Base-by-base conservation (phyloP, 192 early-diverging fungal species). In the Coemansia sp. region DNA sequence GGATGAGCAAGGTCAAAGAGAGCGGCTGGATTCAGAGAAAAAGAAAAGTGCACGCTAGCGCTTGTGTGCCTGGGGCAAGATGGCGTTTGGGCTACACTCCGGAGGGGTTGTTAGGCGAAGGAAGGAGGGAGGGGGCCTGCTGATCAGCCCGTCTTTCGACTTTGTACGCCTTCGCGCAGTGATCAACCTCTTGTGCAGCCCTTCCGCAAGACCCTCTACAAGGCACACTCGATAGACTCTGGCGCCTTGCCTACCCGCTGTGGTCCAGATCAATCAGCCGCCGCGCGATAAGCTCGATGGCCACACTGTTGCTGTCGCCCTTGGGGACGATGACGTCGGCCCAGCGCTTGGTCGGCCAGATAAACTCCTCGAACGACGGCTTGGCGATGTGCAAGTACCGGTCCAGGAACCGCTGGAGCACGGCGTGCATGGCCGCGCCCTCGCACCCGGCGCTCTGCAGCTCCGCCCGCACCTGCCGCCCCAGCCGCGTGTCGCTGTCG, bases 321-420 rank as follows among this genome's bases (percentile, higher is more conserved):
- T 79, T 74, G 21, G 85, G 84, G 27, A 88, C 79, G 35, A 88
- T 84, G 34, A 88, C 79, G 43, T 88, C 84, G 2, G 85, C 85
- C 74, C 79, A 85, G 21, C 84, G 76, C 55, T 88, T 88, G 7
- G 82, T 80, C 64, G 82, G 89, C 44, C 80, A 73, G 38, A 94
- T 81, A 61, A 89, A 94, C 47, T 94, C 88, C 47, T 94, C 91
- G 56, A 90, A 92, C 44, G 79, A 70, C 4, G 89, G 89, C 71
- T 94, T 94, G 20, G 87, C 85, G 42, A 83, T 82, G 19, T 73
- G 75, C 26, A 90, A 55, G 47, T 92, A 94, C 30, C 76, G 57
- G 19, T 78, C 78, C 22, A 94, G 54, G 18, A 89, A 76, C 17
- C 60, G 40, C 13, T 79, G 79, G 29, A 90, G 53, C 7, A 62